A percentile compares a stretch with the other conserved stretches of the same genome.
Conservation (phyloP, 208 protist genomes). For the Leptomonas pyrrhocoris region DNA sequence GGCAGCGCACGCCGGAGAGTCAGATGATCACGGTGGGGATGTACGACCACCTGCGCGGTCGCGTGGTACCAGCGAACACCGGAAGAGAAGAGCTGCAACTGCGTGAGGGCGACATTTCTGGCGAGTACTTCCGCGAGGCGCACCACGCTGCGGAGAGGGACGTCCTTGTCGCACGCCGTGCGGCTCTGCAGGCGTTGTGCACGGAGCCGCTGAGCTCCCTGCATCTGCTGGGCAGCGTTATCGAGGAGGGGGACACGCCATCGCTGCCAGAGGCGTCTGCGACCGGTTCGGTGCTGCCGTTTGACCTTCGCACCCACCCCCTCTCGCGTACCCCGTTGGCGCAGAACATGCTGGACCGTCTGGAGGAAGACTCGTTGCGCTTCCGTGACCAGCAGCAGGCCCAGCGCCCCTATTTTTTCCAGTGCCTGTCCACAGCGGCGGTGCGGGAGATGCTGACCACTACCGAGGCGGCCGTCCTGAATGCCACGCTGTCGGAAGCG, state of each 20-base stretch:
- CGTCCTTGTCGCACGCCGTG: slow-evolving; percentile 2
- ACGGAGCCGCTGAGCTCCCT: slow-evolving; percentile 46
- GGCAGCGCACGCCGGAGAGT: slow-evolving; percentile 20
- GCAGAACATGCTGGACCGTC: slow-evolving; percentile 73
- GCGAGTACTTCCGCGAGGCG: slow-evolving; percentile 26
- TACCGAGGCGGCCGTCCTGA: slow-evolving; percentile 9
- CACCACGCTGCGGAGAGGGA: background rate
- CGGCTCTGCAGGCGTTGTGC: slow-evolving; percentile 44
- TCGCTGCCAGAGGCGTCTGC: background rate
- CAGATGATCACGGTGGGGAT: slow-evolving; percentile 33
- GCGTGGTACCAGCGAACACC: slow-evolving; percentile 42
- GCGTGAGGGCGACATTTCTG: slow-evolving; percentile 26
- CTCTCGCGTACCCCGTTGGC: slow-evolving; percentile 57
- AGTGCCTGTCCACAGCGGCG: slow-evolving; percentile 37
- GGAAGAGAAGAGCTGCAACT: slow-evolving; percentile 30
- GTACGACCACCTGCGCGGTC: slow-evolving; percentile 34
- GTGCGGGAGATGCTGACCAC: slow-evolving; percentile 23
- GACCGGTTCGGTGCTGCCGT: slow-evolving; percentile 59
- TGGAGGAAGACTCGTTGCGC: slow-evolving; percentile 71
- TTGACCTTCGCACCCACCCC: slow-evolving; percentile 57
- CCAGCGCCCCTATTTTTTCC: slow-evolving; percentile 35
- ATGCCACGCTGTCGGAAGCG: slow-evolving; percentile 10
- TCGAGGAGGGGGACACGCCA: slow-evolving; percentile 19
- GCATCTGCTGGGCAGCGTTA: slow-evolving; percentile 21
- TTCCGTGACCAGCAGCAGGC: slow-evolving; percentile 61